phyloP scores from a whole-genome alignment of 2,329 filamentous ascomycete species.

The Alternaria gansuensis region DNA sequence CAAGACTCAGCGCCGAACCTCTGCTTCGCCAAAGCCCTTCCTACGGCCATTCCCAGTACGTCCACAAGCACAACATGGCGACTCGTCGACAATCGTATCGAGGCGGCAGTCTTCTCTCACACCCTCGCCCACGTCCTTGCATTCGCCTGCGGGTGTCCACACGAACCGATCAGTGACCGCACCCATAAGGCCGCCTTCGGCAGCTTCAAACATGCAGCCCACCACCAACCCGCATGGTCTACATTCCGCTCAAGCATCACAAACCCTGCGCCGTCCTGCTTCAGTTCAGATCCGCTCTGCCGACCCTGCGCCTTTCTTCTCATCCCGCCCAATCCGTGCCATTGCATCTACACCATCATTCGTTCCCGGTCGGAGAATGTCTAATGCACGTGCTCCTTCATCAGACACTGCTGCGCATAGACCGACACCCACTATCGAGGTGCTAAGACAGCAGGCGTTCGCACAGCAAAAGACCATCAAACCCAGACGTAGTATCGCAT shows the following conservation, averaged over 20 bases:
- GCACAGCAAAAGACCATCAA: slow-evolving; percentile 30
- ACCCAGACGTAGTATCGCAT: slow-evolving; percentile 50
- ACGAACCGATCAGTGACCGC: slow-evolving; percentile 47
- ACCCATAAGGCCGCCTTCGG: slow-evolving; percentile 32
- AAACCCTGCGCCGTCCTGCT: slow-evolving; percentile 53
- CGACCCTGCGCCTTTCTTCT: slow-evolving; percentile 56
- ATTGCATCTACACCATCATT: slow-evolving; percentile 47
- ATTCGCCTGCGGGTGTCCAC: slow-evolving; percentile 37
- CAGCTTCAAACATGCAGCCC: slow-evolving; percentile 23
- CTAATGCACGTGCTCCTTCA: slow-evolving; percentile 22
- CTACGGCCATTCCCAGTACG: slow-evolving; percentile 50
- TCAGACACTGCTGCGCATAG: slow-evolving; percentile 23
- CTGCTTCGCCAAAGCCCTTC: slow-evolving; percentile 49
- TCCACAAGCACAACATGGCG: slow-evolving; percentile 43
- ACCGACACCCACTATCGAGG: slow-evolving; percentile 33
- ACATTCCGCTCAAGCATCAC: slow-evolving; percentile 23
- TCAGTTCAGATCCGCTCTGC: slow-evolving; percentile 58
- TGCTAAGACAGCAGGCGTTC: slow-evolving; percentile 38
- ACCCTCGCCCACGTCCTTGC: slow-evolving; percentile 32
- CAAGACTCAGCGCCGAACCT: slow-evolving; percentile 38
- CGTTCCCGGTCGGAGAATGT: slow-evolving; percentile 38
- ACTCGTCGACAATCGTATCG: slow-evolving; percentile 37
- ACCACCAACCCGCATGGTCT: slow-evolving; percentile 24
- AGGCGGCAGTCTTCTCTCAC: slow-evolving; percentile 45
- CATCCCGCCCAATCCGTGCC: slow-evolving; percentile 46